Base-by-base conservation (phyloP, 169 alveolate genomes). In the Prorocentrum cordatum region DNA sequence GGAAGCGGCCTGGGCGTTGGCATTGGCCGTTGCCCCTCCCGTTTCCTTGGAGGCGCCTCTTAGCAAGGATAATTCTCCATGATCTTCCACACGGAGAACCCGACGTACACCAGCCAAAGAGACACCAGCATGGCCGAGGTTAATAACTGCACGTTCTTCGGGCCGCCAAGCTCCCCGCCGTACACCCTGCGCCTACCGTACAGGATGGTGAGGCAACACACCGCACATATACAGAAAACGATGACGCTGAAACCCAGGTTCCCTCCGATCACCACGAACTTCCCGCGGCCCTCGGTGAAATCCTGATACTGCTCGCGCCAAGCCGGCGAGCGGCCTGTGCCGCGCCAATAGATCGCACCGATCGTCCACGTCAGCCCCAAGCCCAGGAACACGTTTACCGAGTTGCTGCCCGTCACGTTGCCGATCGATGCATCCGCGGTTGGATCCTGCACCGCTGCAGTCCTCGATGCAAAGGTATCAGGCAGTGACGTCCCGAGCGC, bases 351-450 rank as follows among this genome's bases (percentile, higher is more conserved):
- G 5, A 93, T 45, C 16, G 95, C 39, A 47, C 90, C 93, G 14
- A 93, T 77, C 45, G 89, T 61, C 95, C 95, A 93, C 24, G 95
- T 83, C 3, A 92, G 33, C 24, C 95, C 95, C 9, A 93, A 54
- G 5, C 95, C 94, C 27, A 92, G 59, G 67, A 71, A 71, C 24
- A 58, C 68, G 68, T 58, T 58, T 31, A 58, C 68, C 35, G 68
- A 58, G 32, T 58, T 85, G 82, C n/a, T 85, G 24, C 93, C 93
- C 27, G 93, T 54, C 32, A 92, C 93, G 42, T 62, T 85, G n/a
- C 93, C 93, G 24, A 93, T 33, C 12, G 94, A 91, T 29, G 89
- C 80, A 31, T 93, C 95, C 0, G 94, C 95, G 66, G 88, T 75
- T 33, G 80, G 72, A 32, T 75, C 67, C 72, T 92, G 66, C 24